Percentiles rank a stretch among this genome's conserved stretches.
These are phyloP conservation scores for Cryptosporidium felis DNA, from an alignment of 169 alveolate species.

Conservation along the genomic window DNA sequence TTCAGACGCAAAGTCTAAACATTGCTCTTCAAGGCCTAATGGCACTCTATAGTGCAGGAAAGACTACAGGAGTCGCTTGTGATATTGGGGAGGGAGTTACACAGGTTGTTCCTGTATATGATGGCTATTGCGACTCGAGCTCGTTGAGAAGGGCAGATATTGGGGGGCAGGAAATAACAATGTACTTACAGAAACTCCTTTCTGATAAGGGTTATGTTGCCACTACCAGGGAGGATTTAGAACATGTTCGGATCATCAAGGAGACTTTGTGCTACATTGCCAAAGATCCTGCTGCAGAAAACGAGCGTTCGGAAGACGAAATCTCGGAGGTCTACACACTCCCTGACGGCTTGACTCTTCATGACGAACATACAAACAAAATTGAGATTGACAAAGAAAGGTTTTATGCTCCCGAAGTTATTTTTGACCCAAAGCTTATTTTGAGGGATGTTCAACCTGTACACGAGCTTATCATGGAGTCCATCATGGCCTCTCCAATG, in stretches of 20 bases:
- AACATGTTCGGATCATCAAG: conserved; percentile 79
- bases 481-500: conserved; percentile 76
- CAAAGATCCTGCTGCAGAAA: conserved; percentile 81
- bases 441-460: conserved; percentile 76
- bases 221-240: conserved; percentile 82
- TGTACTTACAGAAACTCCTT: conserved; percentile 82
- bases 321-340: conserved; percentile 75
- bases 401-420: conserved; percentile 84
- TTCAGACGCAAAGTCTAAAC: conserved; percentile 81
- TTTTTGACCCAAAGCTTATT: conserved; percentile 82
- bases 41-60: conserved; percentile 87
- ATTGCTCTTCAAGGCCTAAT: conserved; percentile 85
- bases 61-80: conserved; percentile 85
- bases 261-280: conserved; percentile 86
- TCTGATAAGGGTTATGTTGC: conserved; percentile 81
- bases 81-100: conserved; percentile 89
- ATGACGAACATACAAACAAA: conserved; percentile 79
- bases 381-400: conserved; percentile 83
- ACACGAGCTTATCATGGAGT: conserved; percentile 75
- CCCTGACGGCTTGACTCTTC: conserved; percentile 85
- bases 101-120: conserved; percentile 87
- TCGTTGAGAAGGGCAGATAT: conserved; percentile 82
- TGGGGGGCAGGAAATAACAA: conserved; percentile 87
- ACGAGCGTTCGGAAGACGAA: conserved; percentile 75
- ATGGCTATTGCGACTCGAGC: conserved; percentile 85